Evolutionary conservation across 352 stramenopile species (phyloP).

Genomic region (Phytophthora palmivora): DNA sequence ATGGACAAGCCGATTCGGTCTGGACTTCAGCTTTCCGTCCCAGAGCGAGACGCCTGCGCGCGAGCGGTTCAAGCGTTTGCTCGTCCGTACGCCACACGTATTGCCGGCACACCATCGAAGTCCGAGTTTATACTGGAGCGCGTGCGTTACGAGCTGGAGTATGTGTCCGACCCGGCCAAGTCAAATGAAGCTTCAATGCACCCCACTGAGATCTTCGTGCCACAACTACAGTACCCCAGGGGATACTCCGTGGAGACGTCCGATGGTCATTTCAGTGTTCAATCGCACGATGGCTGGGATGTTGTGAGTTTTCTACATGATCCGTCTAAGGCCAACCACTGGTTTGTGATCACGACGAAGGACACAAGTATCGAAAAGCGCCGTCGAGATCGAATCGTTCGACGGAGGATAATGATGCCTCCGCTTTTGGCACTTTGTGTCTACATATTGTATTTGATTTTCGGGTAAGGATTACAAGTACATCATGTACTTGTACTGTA

Average conservation of each 20-base stretch:
- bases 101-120: slow-evolving; percentile 64
- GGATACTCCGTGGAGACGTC: slow-evolving; percentile 66
- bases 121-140: slow-evolving; percentile 62
- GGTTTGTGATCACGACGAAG: slow-evolving; percentile 55
- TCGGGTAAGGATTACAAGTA: slow-evolving; percentile 23
- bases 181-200: slow-evolving; percentile 37
- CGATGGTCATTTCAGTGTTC: slow-evolving; percentile 59
- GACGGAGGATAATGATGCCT: slow-evolving; percentile 23
- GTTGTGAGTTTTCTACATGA: slow-evolving; percentile 64
- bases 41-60: slow-evolving; percentile 48
- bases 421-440: slow-evolving; percentile 26
- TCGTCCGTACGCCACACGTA: slow-evolving; percentile 72
- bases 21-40: slow-evolving; percentile 2
- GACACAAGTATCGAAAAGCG: slow-evolving; percentile 45
- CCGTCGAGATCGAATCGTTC: slow-evolving; percentile 27
- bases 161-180: slow-evolving; percentile 44
- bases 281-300: slow-evolving; percentile 68
- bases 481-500: too few species aligned
- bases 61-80: slow-evolving; percentile 66
- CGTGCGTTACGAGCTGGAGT: slow-evolving; percentile 70
- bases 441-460: slow-evolving; percentile 46
- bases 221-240: slow-evolving; percentile 73
- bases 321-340: slow-evolving; percentile 43
- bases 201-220: slow-evolving; percentile 74
- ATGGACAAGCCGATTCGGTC: slow-evolving; percentile 39